Evolutionary conservation across 768 basidiomycete species (phyloP).

Genomic region (Epithele typhae): DNA sequence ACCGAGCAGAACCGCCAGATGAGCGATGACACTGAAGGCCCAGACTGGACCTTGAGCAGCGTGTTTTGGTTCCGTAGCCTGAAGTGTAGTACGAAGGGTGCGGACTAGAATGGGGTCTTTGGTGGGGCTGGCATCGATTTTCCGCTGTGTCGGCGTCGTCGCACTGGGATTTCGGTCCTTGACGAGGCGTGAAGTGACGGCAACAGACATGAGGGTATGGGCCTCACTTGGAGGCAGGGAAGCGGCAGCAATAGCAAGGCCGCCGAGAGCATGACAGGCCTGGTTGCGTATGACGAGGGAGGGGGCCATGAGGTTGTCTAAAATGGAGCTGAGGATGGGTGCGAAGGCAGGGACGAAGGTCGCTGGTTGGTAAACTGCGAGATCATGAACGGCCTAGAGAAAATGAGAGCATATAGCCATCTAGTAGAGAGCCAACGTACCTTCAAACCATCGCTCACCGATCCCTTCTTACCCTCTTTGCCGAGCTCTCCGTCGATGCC

Average conservation of each 20-base stretch:
- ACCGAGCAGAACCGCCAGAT: constrained; percentile 63
- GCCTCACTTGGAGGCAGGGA: constrained; percentile 41
- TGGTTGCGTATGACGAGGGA: constrained; percentile 63
- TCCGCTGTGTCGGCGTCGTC: constrained; percentile 21
- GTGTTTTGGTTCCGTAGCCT: constrained; percentile 48
- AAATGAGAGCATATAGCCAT: constrained; percentile 5
- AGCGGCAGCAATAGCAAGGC: constrained; percentile 53
- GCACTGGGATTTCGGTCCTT: constrained; percentile 23
- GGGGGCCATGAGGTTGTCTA: constrained; percentile 58
- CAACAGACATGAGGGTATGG: constrained; percentile 51
- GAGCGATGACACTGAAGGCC: constrained; percentile 64
- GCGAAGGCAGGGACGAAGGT: constrained; percentile 69
- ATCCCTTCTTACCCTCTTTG: constrained; percentile 86
- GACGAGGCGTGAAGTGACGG: constrained; percentile 46
- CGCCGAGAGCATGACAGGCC: constrained; percentile 73
- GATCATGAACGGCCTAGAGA: constrained; percentile 66
- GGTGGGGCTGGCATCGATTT: constrained; percentile 28
- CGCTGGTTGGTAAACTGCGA: constrained; percentile 55
- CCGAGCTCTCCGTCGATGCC: constrained; percentile 83
- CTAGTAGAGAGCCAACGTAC: constrained; percentile 32
- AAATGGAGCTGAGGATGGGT: constrained; percentile 54
- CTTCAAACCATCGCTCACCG: constrained; percentile 73
- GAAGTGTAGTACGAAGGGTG: constrained; percentile 62
- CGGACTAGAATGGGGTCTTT: constrained; percentile 54
- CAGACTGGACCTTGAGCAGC: constrained; percentile 77